Percentiles rank a stretch among this genome's conserved stretches.
These are phyloP conservation scores for Fusarium chlamydosporum DNA, from an alignment of 2,329 filamentous ascomycete species.

Conservation along the genomic window DNA sequence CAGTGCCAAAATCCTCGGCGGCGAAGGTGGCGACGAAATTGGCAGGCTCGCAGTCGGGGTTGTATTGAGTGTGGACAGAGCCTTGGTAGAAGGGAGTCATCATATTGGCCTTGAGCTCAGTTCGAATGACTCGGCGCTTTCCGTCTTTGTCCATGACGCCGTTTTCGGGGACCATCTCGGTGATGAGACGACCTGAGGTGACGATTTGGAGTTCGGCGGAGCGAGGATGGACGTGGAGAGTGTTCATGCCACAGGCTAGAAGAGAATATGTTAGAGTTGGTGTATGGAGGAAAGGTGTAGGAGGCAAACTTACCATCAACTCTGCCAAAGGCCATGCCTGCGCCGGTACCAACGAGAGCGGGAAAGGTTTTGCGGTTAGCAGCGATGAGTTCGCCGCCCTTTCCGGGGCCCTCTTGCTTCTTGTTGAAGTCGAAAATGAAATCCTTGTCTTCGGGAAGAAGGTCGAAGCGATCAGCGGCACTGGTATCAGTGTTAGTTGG, in stretches of 20 bases:
- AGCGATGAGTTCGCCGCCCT: conserved; percentile 64
- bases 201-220: conserved; percentile 68
- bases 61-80: conserved; percentile 68
- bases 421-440: conserved; percentile 66
- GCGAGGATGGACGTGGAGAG: conserved; percentile 69
- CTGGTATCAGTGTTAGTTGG: conserved; percentile 48
- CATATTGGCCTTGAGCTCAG: conserved; percentile 60
- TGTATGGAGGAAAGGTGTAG: background rate
- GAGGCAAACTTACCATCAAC: conserved; percentile 56
- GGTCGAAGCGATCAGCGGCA: conserved; percentile 60
- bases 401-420: conserved; percentile 43
- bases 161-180: conserved; percentile 68
- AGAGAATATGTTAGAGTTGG: conserved; percentile 35
- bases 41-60: conserved; percentile 66
- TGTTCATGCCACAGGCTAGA: conserved; percentile 69
- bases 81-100: conserved; percentile 70
- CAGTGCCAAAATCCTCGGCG: conserved; percentile 66
- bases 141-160: conserved; percentile 57
- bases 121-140: conserved; percentile 60
- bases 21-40: conserved; percentile 66
- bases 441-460: conserved; percentile 60
- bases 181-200: conserved; percentile 63
- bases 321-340: conserved; percentile 66
- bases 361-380: conserved; percentile 71
- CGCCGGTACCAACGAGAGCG: conserved; percentile 66